Percentiles rank a stretch among this genome's conserved stretches.
These are phyloP conservation scores for Amanita thiersii DNA, from an alignment of 768 basidiomycete species.

Conservation along the genomic window DNA sequence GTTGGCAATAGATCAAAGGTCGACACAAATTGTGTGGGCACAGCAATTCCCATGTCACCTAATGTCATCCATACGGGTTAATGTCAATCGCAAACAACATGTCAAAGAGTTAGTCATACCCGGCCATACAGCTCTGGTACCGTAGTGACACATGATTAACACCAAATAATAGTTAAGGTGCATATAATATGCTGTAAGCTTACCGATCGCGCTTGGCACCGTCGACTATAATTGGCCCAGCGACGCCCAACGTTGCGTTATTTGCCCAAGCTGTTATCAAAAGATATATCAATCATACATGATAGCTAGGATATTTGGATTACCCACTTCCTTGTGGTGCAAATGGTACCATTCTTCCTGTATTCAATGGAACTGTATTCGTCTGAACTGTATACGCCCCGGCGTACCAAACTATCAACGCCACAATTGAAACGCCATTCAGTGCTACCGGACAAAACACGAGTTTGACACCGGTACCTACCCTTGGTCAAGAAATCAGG, in stretches of 20 bases:
- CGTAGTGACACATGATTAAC: background rate
- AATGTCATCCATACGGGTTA: background rate
- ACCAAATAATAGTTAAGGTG: background rate
- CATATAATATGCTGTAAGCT: constrained; percentile 8
- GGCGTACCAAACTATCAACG: constrained; percentile 43
- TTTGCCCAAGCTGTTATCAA: constrained; percentile 38
- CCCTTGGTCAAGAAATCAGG: constrained; percentile 42
- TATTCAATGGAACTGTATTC: constrained; percentile 42
- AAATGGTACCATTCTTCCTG: constrained; percentile 41
- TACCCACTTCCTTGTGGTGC: constrained; percentile 32
- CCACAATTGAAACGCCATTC: constrained; percentile 1
- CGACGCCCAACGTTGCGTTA: constrained; percentile 45
- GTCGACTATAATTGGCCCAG: constrained; percentile 55
- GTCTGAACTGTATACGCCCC: constrained; percentile 58
- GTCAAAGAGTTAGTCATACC: constrained; percentile 25
- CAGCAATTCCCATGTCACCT: constrained; percentile 60
- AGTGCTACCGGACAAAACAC: background rate
- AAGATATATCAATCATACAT: background rate
- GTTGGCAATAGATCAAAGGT: constrained; percentile 51
- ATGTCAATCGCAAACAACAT: background rate
- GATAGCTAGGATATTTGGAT: background rate
- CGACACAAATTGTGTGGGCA: constrained; percentile 53
- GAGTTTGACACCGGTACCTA: constrained; percentile 13
- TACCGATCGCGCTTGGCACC: constrained; percentile 52
- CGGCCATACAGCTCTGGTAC: constrained; percentile 46